A percentile compares a stretch with the other conserved stretches of the same genome.
Conservation (phyloP, 2,329 filamentous ascomycete species). For the Fusarium irregulare region DNA sequence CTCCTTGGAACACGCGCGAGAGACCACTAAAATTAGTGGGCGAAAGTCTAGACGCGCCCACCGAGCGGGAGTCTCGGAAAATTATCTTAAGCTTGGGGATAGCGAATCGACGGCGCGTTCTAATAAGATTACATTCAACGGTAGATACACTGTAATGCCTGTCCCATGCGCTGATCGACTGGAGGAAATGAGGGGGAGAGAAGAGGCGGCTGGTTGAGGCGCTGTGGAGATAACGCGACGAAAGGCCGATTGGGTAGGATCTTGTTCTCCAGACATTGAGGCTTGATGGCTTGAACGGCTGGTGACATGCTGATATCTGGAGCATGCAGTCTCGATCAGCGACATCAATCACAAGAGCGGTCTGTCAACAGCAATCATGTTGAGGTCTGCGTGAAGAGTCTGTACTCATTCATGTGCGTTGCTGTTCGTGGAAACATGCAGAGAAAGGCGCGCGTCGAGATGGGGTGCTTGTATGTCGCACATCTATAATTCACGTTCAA, state of each 20-base stretch:
- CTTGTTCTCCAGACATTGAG: neutral
- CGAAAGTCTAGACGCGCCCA: neutral
- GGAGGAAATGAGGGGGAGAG: neutral
- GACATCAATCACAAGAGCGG: neutral
- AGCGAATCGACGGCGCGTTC: neutral
- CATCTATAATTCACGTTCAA: neutral
- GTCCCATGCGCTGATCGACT: neutral
- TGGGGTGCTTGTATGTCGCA: neutral
- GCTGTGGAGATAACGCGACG: neutral
- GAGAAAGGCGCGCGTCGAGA: too few species aligned
- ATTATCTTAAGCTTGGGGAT: neutral
- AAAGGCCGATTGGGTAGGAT: neutral
- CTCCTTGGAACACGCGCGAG: neutral
- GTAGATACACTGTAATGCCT: neutral
- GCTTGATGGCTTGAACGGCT: neutral
- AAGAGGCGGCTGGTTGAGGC: neutral
- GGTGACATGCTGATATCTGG: neutral
- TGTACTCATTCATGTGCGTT: neutral
- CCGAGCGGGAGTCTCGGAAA: neutral
- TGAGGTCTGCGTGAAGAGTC: neutral
- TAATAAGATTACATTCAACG: neutral
- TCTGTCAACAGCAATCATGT: accelerated
- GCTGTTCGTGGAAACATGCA: neutral
- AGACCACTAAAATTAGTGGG: neutral
- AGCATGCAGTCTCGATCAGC: neutral